These are phyloP conservation scores for Lipomyces yamadae DNA, from an alignment of 805 yeast genomes.

Conservation along the genomic window DNA sequence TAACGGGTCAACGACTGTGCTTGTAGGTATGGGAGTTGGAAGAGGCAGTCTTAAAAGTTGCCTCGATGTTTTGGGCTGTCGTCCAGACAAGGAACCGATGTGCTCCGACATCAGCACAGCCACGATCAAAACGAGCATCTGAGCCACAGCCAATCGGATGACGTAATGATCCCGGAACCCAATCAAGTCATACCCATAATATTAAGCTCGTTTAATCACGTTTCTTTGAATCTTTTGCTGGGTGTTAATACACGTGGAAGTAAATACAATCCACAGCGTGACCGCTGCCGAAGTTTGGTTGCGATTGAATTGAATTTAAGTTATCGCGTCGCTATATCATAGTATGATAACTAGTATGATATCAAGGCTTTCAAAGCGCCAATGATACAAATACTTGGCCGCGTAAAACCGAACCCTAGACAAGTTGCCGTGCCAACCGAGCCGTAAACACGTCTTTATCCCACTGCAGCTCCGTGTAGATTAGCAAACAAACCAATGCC, in stretches of 20 bases:
- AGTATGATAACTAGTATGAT: neutral
- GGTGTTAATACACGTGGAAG: too few relatives aligned
- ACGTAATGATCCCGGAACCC: too few relatives aligned
- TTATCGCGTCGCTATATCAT: too few relatives aligned
- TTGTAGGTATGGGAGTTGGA: neutral
- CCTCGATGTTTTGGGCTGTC: too few relatives aligned
- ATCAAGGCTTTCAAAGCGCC: neutral
- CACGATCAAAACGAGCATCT: too few relatives aligned
- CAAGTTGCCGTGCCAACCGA: constrained; percentile 2
- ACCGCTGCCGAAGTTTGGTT: neutral
- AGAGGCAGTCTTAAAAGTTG: too few relatives aligned
- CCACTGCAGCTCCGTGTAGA: neutral
- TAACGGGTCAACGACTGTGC: neutral
- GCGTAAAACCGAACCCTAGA: constrained; percentile 1
- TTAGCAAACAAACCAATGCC: constrained; percentile 2
- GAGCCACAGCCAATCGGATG: too few relatives aligned
- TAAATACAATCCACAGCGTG: too few relatives aligned
- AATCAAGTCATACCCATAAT: too few relatives aligned
- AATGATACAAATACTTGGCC: neutral
- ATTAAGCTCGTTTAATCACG: too few relatives aligned
- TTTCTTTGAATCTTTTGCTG: too few relatives aligned
- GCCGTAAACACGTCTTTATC: constrained; percentile 4
- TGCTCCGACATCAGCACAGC: too few relatives aligned
- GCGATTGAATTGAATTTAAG: neutral
- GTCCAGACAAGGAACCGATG: neutral